phyloP scores from a whole-genome alignment of 768 basidiomycete species.

The Harrya chromipes region DNA sequence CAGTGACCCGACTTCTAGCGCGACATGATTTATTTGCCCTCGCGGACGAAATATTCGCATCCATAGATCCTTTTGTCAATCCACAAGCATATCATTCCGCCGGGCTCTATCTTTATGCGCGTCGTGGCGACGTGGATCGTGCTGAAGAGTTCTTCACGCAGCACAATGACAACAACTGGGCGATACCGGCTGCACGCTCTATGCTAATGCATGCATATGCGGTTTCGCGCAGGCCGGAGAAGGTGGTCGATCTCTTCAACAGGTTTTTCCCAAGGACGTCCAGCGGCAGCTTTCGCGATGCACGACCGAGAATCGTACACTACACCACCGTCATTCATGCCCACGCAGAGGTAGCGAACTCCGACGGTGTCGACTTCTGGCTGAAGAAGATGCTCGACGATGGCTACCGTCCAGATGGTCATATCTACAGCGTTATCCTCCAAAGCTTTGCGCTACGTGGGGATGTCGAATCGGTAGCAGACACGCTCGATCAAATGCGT shows the following conservation, averaged over 20 bases:
- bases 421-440: conserved; percentile 61
- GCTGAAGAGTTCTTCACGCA: conserved; percentile 43
- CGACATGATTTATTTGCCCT: conserved; percentile 35
- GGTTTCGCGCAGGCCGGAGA: conserved; percentile 37
- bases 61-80: conserved; percentile 24
- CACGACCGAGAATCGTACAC: conserved; percentile 45
- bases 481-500: conserved; percentile 62
- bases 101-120: conserved; percentile 52
- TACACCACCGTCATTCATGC: conserved; percentile 59
- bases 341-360: conserved; percentile 45
- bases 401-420: conserved; percentile 50
- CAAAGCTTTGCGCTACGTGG: conserved; percentile 51
- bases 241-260: conserved; percentile 50
- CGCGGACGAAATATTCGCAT: conserved; percentile 44
- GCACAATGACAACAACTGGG: conserved; percentile 32
- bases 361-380: conserved; percentile 51
- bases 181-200: conserved; percentile 31
- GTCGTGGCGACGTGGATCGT: conserved; percentile 45
- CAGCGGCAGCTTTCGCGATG: conserved; percentile 26
- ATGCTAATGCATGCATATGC: conserved; percentile 58
- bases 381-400: conserved; percentile 47
- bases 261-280: conserved; percentile 46
- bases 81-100: conserved; percentile 33
- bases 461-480: conserved; percentile 49
- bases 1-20: conserved; percentile 43